Base-by-base conservation (phyloP, 805 yeast species). In the Pichia ethanolica region DNA sequence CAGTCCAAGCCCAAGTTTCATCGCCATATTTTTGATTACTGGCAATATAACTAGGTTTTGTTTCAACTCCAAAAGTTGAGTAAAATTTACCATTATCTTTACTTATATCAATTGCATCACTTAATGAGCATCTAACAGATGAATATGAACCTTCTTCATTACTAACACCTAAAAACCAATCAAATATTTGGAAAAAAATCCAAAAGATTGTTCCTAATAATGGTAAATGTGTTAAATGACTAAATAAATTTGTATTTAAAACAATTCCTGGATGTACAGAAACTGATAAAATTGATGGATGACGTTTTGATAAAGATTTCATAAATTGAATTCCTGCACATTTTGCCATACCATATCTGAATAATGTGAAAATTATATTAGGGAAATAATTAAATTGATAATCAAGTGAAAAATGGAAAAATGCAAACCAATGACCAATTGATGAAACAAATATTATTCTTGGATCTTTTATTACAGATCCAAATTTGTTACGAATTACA, bases 191-290 rank as follows among this genome's bases (percentile, higher is more conserved):
- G 62, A 86, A 85, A 9, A 78, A 64, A 38, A 83, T 65, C 88
- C 90, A 82, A 56, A 85, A 85, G 35, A 83, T 58, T 1, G 80
- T 72, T 0, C 96, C 96, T n/a, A 88, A 72, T 5, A 87, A 68
- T 0, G 95, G 95, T 13, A 84, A 68, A 49, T 88, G 68, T 2
- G 91, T 86, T 82, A 89, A 84, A 61, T 84, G 86, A 42, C 83
- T 72, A 61, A 84, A 85, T 43, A 84, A 64, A 56, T 83, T 83
- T 2, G 96, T 82, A 58, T 82, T 81, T 86, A 88, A 82, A n/a
- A 86, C 87, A 55, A 86, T 75, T 0, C 96, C 96, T 0, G 96
- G 96, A 59, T 87, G 90, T 4, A 86, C 86, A 2, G 88, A 74
- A 36, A 79, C 64, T 50, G 82, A 79, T 37, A 82, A 63, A 9